Base-by-base conservation (phyloP, 352 stramenopile genomes). In the Pythium grandisporangium region DNA sequence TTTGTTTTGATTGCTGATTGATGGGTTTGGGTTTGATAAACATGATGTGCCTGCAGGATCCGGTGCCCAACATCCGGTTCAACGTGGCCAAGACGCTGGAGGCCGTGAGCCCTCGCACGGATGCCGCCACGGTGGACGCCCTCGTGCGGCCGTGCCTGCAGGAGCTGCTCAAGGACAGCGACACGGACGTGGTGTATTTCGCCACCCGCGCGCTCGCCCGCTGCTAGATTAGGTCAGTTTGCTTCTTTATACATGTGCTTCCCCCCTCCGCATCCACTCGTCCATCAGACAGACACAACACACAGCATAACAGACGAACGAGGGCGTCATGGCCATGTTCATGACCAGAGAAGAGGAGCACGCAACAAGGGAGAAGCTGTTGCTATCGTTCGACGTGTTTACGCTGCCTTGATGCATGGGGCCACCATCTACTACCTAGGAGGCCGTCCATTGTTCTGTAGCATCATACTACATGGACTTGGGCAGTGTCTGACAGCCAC, bases 51-150 rank as follows among this genome's bases (percentile, higher is more conserved):
- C n/a, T 57, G 39, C 51, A 94, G 75, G 82, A 95, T 52, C 78
- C 84, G n/a, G 89, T 98, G 8, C 87, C 96, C 3, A 99, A 99
- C 66, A 98, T 99, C 42, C 87, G 96, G 20, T 99, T 99, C 55
- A 99, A 98, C 64, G 93, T 99, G 26, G 93, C 95, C 19, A 99
- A 98, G 70, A 95, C 84, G 22, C 64, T 99, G 23, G 73, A 95
- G 44, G 71, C 73, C 16, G 68, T 99, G 2, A 74, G 63, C 23
- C 55, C 66, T 24, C 76, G 88, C 51, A 81, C 95, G 65, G 77
- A 69, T 32, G 55, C 47, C 39, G 46, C 51, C 44, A 51, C 73
- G 17, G 70, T 91, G 40, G 70, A 82, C 25, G 58, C 64, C 25
- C 72, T 87, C 48, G 82, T 97, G 27, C 59, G 64, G 41, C 87